Base-by-base conservation (phyloP, 108 stramenopile genomes). In the Cyclostephanos tholiformis region DNA sequence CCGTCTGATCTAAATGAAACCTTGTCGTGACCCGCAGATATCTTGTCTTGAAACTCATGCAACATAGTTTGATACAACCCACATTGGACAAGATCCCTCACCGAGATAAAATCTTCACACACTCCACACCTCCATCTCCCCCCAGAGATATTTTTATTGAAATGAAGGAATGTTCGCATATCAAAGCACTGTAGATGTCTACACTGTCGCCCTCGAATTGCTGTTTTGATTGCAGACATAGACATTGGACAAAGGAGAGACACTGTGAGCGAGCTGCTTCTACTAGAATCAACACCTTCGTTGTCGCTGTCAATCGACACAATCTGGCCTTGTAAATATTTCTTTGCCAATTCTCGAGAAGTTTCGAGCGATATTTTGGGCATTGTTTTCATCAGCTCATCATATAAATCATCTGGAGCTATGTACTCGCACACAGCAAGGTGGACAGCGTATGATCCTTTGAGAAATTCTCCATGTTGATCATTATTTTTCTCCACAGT, bases 121-220 rank as follows among this genome's bases (percentile, higher is more conserved):
- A 56, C 58, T 23, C 63, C 72, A 64, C 93, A 94, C 56, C 84
- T 74, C 93, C 93, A 95, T 35, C 93, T 72, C 11, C 79, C 78
- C 6, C 89, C 89, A 50, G 65, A 57, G 11, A 86, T 82, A 35
- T 53, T 50, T 19, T 76, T 58, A 72, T 91, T 89, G 10, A 59
- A 52, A 17, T 64, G 48, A 55, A 95, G 59, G 48, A 78, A 95
- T 39, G 76, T 81, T 26, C 53, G 35, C 50, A 92, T 66, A 77
- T 95, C 90, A 84, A 95, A 79, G 51, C 78, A 79, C 72, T 79
- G 78, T 17, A 79, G 48, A 36, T 79, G 78, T 41, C 35, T 72
- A 19, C 78, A 79, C 30, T 56, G 41, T 29, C 78, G 57, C 38
- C 78, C 78, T 27, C 78, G 71, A 12, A 92, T 91, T 38, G 94